These are phyloP conservation scores for Pseudopyricularia javanii DNA, from an alignment of 2,329 filamentous ascomycete genomes.

Conservation along the genomic window DNA sequence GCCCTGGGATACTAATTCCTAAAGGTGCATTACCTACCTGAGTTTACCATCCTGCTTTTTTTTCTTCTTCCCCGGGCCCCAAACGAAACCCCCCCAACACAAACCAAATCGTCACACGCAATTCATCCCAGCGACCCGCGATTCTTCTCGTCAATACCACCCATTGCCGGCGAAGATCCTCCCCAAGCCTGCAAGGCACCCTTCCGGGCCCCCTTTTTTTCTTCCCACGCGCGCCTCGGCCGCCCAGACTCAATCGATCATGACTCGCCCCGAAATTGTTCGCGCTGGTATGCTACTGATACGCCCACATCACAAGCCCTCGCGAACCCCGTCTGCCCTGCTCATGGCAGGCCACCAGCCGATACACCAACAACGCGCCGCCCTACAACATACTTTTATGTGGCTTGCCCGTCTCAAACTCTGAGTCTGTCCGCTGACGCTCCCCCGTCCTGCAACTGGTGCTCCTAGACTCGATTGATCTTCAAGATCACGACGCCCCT, in stretches of 20 bases:
- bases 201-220: not conserved
- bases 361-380: not conserved
- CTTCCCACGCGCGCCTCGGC: not conserved
- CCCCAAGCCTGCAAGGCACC: not conserved
- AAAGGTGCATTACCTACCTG: too few species aligned
- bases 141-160: too few species aligned
- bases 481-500: conserved; percentile 72
- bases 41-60: too few species aligned
- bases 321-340: not conserved
- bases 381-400: conserved; percentile 8
- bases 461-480: conserved; percentile 75
- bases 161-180: too few species aligned
- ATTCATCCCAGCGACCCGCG: too few species aligned
- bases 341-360: not conserved
- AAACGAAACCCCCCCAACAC: too few species aligned
- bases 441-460: conserved; percentile 4
- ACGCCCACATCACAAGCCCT: not conserved
- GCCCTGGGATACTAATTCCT: too few species aligned
- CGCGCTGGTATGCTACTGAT: conserved; percentile 42
- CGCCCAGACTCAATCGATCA: conserved; percentile 20
- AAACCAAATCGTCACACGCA: too few species aligned
- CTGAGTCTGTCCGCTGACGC: not conserved
- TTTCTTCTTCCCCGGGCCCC: too few species aligned
- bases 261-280: conserved; percentile 48
- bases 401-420: conserved; percentile 3